phyloP scores from a whole-genome alignment of 306 rosid species.

The Malus asiatica region DNA sequence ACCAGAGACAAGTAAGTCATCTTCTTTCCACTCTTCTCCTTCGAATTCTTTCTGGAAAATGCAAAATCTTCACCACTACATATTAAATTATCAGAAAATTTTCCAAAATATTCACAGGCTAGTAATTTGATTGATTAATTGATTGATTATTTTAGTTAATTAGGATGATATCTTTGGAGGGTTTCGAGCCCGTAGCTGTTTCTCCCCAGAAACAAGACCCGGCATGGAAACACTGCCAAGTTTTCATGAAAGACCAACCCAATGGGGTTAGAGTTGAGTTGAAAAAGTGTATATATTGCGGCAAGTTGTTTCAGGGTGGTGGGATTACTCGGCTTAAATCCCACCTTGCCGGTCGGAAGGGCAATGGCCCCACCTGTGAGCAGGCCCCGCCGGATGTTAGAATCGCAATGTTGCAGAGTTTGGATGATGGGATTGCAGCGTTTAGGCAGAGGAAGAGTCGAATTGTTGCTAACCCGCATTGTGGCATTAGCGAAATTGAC shows the following conservation, averaged over 20 bases:
- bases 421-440: background rate
- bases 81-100: background rate
- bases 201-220: slow-evolving; percentile 25
- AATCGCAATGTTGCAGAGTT: background rate
- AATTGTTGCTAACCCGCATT: background rate
- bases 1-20: background rate
- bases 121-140: background rate
- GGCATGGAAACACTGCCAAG: slow-evolving; percentile 22
- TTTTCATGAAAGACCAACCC: slow-evolving; percentile 1
- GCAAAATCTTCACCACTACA: background rate
- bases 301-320: slow-evolving; percentile 30
- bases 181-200: slow-evolving; percentile 16
- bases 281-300: slow-evolving; percentile 23
- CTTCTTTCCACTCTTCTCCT: background rate
- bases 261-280: slow-evolving; percentile 9
- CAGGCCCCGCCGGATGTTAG: slow-evolving; percentile 16
- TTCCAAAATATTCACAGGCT: too few relatives aligned
- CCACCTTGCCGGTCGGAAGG: slow-evolving; percentile 23
- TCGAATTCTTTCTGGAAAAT: background rate
- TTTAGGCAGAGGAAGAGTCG: slow-evolving; percentile 6
- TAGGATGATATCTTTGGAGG: slow-evolving; percentile 13
- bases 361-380: slow-evolving; percentile 21
- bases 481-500: slow-evolving; percentile 1
- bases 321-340: slow-evolving; percentile 20
- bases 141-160: background rate